Base-by-base conservation (phyloP, 257 asterid genomes). In the Lavandula angustifolia region DNA sequence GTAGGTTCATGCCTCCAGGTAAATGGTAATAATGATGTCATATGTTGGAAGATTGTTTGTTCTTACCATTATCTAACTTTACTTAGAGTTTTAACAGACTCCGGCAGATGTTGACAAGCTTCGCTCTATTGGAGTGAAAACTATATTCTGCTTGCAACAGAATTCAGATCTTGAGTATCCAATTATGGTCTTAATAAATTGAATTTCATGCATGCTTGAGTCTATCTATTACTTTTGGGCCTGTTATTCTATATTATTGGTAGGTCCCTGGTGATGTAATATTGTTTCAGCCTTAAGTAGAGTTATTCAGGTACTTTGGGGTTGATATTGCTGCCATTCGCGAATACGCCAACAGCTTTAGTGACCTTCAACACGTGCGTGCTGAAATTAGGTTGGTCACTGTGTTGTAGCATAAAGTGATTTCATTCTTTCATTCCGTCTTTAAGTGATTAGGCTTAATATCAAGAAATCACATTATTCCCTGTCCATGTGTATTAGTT, bases 1-100 rank as follows among this genome's bases (percentile, higher is more conserved):
- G 99, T 92, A 58, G 99, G 99, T 6, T 92, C 99, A 62, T 92
- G 99, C 78, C 77, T 87, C 56, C 99, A 89, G 97, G 99, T 89
- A 58, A 58, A 22, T 60, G 27, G 27, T 60, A 51, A 67, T 62
- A 38, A 43, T 69, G 50, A 7, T 62, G 29, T 40, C 18, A 18
- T 64, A 35, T 62, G 57, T 48, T 14, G 48, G 50, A 58, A 70
- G 38, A 12, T 8, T 60, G 6, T 58, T 42, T 57, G 18, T 35
- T 58, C 40, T 37, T 48, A 31, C 9, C 32, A n/a, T n/a, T 3
- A 10, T 57, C 13, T 56, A 50, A 33, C 22, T 54, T 67, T 58
- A 46, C 52, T 38, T 53, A 47, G 57, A 55, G 16, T 53, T 78
- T 48, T 68, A 68, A 43, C 87, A 92, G 99, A 85, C 94, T 64